A percentile compares a stretch with the other conserved stretches of the same genome.
These are phyloP conservation scores for Lepidium campestre DNA, from an alignment of 441 rosid species.

Conservation along the genomic window DNA sequence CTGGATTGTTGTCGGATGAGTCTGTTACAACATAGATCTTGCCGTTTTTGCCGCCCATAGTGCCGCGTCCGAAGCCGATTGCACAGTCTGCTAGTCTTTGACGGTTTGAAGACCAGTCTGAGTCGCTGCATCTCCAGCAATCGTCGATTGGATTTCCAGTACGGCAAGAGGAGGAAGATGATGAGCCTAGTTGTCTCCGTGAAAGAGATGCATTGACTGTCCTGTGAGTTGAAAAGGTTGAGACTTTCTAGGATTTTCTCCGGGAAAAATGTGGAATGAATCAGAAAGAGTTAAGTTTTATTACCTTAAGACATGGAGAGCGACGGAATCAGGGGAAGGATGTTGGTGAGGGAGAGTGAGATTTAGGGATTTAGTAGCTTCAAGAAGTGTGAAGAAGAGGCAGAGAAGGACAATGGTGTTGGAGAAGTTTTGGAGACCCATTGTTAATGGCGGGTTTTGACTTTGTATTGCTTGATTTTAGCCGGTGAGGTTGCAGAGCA, in stretches of 20 bases:
- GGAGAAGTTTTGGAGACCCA: conserved; percentile 29
- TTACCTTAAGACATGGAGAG: conserved; percentile 65
- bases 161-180: conserved; percentile 41
- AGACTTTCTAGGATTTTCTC: neutral
- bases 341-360: conserved; percentile 86
- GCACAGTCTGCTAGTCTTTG: conserved; percentile 76
- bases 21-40: conserved; percentile 80
- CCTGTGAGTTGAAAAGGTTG: conserved; percentile 33
- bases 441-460: conserved; percentile 33
- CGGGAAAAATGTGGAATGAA: neutral
- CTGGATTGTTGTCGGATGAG: conserved; percentile 67
- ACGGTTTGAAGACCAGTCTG: conserved; percentile 70
- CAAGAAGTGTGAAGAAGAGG: conserved; percentile 21
- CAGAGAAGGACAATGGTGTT: conserved; percentile 44
- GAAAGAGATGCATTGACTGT: conserved; percentile 56
- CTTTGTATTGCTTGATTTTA: neutral
- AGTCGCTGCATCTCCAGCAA: conserved; percentile 79
- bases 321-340: conserved; percentile 76
- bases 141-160: conserved; percentile 95
- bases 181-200: conserved; percentile 40
- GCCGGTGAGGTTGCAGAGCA: conserved; percentile 15
- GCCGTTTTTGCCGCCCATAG: conserved; percentile 76
- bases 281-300: neutral
- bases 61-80: conserved; percentile 69
- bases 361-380: conserved; percentile 32